Base-by-base conservation (phyloP, 441 rosid genomes). In the Arabidopsis lyrata region DNA sequence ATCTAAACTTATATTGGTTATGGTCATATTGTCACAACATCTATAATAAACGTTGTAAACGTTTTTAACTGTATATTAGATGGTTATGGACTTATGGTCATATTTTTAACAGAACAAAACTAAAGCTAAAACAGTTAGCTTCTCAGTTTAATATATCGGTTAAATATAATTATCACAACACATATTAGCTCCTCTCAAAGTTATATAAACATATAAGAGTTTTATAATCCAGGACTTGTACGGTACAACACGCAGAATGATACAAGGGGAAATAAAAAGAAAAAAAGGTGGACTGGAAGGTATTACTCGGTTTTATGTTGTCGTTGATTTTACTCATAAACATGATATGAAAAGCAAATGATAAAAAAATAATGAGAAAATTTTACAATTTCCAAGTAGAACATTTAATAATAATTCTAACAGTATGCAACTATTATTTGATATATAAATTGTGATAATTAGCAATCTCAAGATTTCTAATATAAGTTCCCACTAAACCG, bases 321-420 rank as follows among this genome's bases (percentile, higher is more conserved):
- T 72, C 80, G 80, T 77, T 77, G 77, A 77, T 66, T 72, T 66
- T 72, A 72, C 77, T 77, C 73, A 72, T 65, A 54, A 68, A 70
- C 62, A 65, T 70, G 50, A 71, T 71, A 70, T 24, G 58, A 11
- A 61, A 59, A 59, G 31, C 27, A 64, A 57, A 71, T 71, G 54
- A 71, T 50, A 59, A 65, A 71, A 58, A 52, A 70, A 58, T 50
- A 64, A 70, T 53, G 68, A 52, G 58, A 52, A 55, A 65, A 61
- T 63, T 15, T 64, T 65, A 42, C 22, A 63, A 10, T 71, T 73
- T 77, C 36, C 22, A 39, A 59, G 54, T 29, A 44, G 20, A 42
- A 66, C 52, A 50, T 35, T 38, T 50, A 56, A 66, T 22, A 56
- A 52, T 32, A 4, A 50, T 12, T 45, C 18, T 20, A 55, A 63